Evolutionary conservation across 805 yeast genomes (phyloP), one percentile per base, ranked within the genome.

Genomic region (Naumovozyma dairenensis): DNA sequence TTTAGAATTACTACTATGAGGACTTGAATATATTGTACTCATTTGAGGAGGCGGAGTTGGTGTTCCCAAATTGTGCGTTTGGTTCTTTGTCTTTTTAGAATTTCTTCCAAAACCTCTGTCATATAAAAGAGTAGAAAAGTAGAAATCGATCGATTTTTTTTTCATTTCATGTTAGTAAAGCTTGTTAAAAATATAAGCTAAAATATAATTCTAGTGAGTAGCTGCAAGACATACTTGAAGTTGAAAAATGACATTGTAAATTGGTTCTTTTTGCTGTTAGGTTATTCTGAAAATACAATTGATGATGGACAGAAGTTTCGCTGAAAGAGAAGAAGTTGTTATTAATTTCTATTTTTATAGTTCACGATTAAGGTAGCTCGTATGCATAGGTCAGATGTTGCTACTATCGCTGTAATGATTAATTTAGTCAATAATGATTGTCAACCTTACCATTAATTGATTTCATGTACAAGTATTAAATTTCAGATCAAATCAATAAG

Each of bases 71-170:
- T 34, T 39, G 28, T 31, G 35, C 25, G 51, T 52, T 27, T 49
- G 52, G 22, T 60, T 61, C 48, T 67, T 66, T 42, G 54, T 66
- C 51, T 68, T 68, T 37, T 69, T 68, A 12, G 70, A 64, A 36
- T 62, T 61, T 48, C 80, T 67, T n/a, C 80, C 78, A 42, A 76
- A 72, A 7, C 80, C 77, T 52, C 75, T 69, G 37, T 38, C 31
- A 28, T 21, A 38, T 18, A 33, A 22, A 13, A 22, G 12, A 24
- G 19, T 20, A 9, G 20, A 16, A 24, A 21, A 28, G 16, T 16
- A 24, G 21, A 5, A 30, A n/a, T n/a, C n/a, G n/a, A n/a, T n/a
- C n/a, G n/a, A n/a, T n/a, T n/a, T n/a, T n/a, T n/a, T n/a, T n/a
- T 9, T 7, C 16, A 13, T 15, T 6, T 25, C 6, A 9, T 29